These are phyloP conservation scores for Phytophthora syringae DNA, from an alignment of 352 stramenopile species.

Conservation along the genomic window DNA sequence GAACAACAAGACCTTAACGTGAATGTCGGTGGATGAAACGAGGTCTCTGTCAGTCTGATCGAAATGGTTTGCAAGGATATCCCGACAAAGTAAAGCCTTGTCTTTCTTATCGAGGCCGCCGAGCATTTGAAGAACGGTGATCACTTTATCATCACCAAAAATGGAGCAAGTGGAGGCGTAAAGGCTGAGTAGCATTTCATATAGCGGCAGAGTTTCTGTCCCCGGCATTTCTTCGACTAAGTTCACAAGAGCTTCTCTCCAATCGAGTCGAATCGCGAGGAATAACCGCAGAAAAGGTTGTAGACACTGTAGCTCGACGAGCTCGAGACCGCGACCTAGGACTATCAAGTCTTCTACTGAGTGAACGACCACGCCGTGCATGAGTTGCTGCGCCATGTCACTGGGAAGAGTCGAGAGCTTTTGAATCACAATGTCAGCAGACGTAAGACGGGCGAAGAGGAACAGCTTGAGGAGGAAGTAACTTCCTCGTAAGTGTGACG, in stretches of 20 bases:
- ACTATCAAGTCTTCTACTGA: slow-evolving; percentile 40
- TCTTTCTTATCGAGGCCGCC: slow-evolving; percentile 40
- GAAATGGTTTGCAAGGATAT: slow-evolving; percentile 28
- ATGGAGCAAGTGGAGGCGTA: slow-evolving; percentile 2
- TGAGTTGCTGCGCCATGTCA: slow-evolving; percentile 27
- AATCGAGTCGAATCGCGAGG: slow-evolving; percentile 28
- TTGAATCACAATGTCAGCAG: slow-evolving; percentile 48
- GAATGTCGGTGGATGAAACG: slow-evolving; percentile 9
- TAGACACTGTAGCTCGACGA: slow-evolving; percentile 29
- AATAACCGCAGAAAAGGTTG: slow-evolving; percentile 48
- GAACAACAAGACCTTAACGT: slow-evolving; percentile 50
- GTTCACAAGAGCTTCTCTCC: slow-evolving; percentile 40
- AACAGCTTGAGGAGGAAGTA: slow-evolving; percentile 57
- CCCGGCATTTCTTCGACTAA: slow-evolving; percentile 57
- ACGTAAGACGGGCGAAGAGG: slow-evolving; percentile 43
- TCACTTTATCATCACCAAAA: slow-evolving; percentile 13
- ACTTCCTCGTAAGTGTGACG: slow-evolving; percentile 2
- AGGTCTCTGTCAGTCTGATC: slow-evolving; percentile 15
- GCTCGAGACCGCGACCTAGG: slow-evolving; percentile 55
- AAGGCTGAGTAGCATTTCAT: slow-evolving; percentile 47
- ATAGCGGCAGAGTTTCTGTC: slow-evolving; percentile 39
- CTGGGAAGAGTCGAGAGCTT: slow-evolving; percentile 47
- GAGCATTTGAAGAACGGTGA: slow-evolving; percentile 53
- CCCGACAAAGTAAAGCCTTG: slow-evolving; percentile 45
- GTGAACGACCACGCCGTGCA: slow-evolving; percentile 37